Base-by-base conservation (phyloP, 1,284 basidiomycete species). In the Rhizopogon hawkerae region DNA sequence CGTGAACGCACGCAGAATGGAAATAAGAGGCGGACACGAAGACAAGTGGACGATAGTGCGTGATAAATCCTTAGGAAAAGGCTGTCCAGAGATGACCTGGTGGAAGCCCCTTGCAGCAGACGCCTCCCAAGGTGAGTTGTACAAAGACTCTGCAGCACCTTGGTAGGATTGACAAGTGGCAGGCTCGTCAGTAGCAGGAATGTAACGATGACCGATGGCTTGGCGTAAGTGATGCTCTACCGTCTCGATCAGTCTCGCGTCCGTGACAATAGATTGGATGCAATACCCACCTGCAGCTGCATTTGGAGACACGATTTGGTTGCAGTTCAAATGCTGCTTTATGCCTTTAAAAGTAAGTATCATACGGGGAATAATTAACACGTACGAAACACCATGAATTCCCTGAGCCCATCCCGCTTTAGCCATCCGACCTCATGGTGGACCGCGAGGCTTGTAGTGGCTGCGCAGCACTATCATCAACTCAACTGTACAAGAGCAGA, bases 1-100 rank as follows among this genome's bases (percentile, higher is more conserved):
- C 21, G 48, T 52, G 52, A 61, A 31, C 26, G 52, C 7, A 26
- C 23, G 3, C 59, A 57, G 1, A 53, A n/a, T 18, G 34, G 50
- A 33, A 57, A 31, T 3, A 37, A 39, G 48, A 57, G 48, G 31
- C 56, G 50, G 29, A 46, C 33, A 3, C 46, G 53, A 44, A 65
- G 51, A 35, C 39, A 60, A n/a, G 50, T 46, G 2, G 50, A 31
- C 18, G 50, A 50, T 41, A 66, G 24, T 9, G 58, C 46, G 29
- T 41, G 46, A 14, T 46, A 36, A 3, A 62, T 34, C 29, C 37
- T 16, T 21, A 38, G 7, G 38, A 60, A 51, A 24, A 65, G 29
- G 23, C 46, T 18, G 2, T 24, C 26, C 5, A 57, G 9, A 16
- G 14, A 45, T 46, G 10, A 39, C 5, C 13, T 34, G 24, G 47